Evolutionary conservation across 139 green algal species (phyloP).

Genomic region (Chlorella ohadii): DNA sequence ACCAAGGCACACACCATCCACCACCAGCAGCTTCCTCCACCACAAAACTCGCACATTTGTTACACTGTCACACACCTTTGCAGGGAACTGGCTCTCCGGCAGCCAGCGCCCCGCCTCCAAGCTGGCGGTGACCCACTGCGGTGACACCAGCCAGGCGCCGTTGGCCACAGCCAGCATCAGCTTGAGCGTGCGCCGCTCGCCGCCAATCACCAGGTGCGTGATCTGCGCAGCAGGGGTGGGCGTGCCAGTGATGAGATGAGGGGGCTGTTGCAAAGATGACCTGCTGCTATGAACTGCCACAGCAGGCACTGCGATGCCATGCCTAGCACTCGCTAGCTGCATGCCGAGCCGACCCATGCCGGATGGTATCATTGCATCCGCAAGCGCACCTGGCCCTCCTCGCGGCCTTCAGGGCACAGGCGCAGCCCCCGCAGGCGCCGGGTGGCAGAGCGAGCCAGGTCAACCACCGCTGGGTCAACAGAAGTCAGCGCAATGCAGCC

Average conservation of each 20-base stretch:
- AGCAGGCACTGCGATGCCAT: too few relatives aligned
- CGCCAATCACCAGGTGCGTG: constrained; percentile 71
- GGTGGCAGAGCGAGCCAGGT: constrained; percentile 28
- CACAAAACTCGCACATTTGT: background rate
- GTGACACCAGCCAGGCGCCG: constrained; percentile 64
- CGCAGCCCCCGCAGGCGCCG: constrained; percentile 35
- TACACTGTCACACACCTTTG: constrained; percentile 21
- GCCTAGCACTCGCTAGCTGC: too few relatives aligned
- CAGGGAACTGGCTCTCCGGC: constrained; percentile 49
- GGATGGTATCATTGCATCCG: too few relatives aligned
- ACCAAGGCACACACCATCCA: background rate
- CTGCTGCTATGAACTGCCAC: too few relatives aligned
- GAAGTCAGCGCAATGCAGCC: constrained; percentile 41
- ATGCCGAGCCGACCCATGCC: too few relatives aligned
- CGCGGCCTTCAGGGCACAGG: constrained; percentile 45
- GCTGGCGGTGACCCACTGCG: constrained; percentile 65
- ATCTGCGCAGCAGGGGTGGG: too few relatives aligned
- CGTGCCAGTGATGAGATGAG: too few relatives aligned
- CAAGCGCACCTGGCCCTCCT: constrained; percentile 44
- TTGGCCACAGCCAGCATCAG: constrained; percentile 69
- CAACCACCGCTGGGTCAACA: constrained; percentile 12
- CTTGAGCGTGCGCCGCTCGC: constrained; percentile 68
- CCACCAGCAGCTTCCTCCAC: background rate
- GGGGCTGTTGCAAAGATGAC: too few relatives aligned
- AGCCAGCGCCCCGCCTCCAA: constrained; percentile 67